phyloP scores from a whole-genome alignment of 208 protist species.

The Porcisia hertigi region DNA sequence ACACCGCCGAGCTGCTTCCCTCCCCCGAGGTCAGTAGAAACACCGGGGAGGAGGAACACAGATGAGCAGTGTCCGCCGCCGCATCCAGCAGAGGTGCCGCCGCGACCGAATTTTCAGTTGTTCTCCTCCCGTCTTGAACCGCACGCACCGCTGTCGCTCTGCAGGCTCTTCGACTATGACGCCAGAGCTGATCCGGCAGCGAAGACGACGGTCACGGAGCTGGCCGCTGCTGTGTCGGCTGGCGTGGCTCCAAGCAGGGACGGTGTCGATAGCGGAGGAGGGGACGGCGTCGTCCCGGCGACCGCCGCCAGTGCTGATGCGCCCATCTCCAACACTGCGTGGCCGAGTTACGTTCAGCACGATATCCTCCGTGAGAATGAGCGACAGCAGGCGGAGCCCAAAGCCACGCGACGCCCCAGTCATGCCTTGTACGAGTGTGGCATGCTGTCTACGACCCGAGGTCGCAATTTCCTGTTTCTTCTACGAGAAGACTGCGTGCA shows the following conservation, averaged over 20 bases:
- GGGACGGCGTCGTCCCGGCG: not conserved
- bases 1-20: not conserved
- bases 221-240: not conserved
- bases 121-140: conserved; percentile 46
- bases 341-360: conserved; percentile 35
- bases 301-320: not conserved
- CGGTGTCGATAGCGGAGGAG: not conserved
- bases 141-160: conserved; percentile 34
- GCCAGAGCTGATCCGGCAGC: conserved; percentile 3
- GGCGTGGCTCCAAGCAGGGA: not conserved
- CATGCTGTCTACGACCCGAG: conserved; percentile 41
- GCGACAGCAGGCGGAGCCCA: conserved; percentile 31
- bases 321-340: not conserved
- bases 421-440: conserved; percentile 46
- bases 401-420: conserved; percentile 24
- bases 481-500: conserved; percentile 37
- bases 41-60: not conserved
- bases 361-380: conserved; percentile 34
- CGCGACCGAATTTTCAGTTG: conserved; percentile 35
- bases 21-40: not conserved
- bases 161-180: conserved; percentile 37
- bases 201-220: not conserved
- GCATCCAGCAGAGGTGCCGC: conserved; percentile 22
- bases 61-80: not conserved
- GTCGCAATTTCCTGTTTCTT: conserved; percentile 44